Percentiles rank a stretch among this genome's conserved stretches.
These are phyloP conservation scores for Gaeumannomyces sp. DNA, from an alignment of 2,329 filamentous ascomycete species.

Conservation along the genomic window DNA sequence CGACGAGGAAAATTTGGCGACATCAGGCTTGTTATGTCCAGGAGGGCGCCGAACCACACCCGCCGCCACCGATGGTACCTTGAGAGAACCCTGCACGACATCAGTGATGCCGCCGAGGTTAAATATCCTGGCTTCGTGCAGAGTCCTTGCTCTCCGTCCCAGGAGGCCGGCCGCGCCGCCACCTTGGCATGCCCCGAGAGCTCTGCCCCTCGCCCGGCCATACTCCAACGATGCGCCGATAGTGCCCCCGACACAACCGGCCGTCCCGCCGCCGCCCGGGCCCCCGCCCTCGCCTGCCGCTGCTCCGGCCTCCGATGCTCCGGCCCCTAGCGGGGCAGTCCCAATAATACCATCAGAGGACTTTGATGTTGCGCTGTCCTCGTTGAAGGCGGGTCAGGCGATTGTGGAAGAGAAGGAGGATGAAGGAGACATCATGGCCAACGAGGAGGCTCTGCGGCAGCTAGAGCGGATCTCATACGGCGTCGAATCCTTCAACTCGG, in stretches of 20 bases:
- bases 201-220: conserved; percentile 7
- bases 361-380: conserved; percentile 8
- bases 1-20: conserved; percentile 9
- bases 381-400: conserved; percentile 10
- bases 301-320: not conserved
- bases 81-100: conserved; percentile 13
- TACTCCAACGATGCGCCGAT: conserved; percentile 8
- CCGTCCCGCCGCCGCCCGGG: not conserved
- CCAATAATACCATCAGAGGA: not conserved
- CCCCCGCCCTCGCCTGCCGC: not conserved
- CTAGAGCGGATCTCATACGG: conserved; percentile 28
- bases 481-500: conserved; percentile 23
- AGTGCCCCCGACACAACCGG: conserved; percentile 4
- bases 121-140: conserved; percentile 39
- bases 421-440: conserved; percentile 33
- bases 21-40: not conserved
- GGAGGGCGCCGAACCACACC: not conserved
- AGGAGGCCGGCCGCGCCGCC: conserved; percentile 23
- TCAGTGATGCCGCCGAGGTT: conserved; percentile 49
- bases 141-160: conserved; percentile 33
- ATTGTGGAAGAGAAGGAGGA: conserved; percentile 14
- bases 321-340: not conserved
- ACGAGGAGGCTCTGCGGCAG: conserved; percentile 34
- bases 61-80: not conserved
- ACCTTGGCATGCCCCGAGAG: conserved; percentile 8